phyloP scores from a whole-genome alignment of 352 stramenopile genomes.

The Phytopythium delawarense region DNA sequence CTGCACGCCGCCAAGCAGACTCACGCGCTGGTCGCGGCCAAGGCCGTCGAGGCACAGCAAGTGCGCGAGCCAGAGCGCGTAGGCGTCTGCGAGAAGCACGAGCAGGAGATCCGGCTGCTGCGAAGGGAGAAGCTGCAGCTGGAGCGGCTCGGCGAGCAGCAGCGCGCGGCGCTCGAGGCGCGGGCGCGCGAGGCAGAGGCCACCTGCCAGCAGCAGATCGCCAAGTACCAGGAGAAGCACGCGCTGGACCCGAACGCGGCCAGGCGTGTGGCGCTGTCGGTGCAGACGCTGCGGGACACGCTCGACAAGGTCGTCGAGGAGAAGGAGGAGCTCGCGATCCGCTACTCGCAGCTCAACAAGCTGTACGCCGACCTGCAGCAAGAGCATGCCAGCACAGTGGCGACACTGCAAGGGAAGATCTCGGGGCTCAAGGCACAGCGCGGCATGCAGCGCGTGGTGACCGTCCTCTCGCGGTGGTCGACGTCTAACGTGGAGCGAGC shows the following conservation, averaged over 20 bases:
- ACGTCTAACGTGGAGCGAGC: constrained; percentile 19
- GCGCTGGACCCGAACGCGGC: constrained; percentile 49
- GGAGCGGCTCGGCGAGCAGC: constrained; percentile 30
- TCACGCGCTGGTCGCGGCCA: constrained; percentile 8
- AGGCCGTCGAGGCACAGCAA: constrained; percentile 7
- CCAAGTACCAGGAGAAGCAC: constrained; percentile 50
- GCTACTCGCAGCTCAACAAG: constrained; percentile 33
- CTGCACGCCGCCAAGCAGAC: constrained; percentile 18
- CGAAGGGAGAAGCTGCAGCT: constrained; percentile 41
- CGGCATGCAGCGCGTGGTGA: constrained; percentile 19
- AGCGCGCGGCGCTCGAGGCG: constrained; percentile 30
- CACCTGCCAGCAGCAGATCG: constrained; percentile 30
- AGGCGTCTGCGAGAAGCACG: constrained; percentile 14
- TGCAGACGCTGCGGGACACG: constrained; percentile 49
- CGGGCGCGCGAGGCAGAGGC: constrained; percentile 22
- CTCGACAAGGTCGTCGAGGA: constrained; percentile 53
- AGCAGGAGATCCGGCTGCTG: constrained; percentile 50
- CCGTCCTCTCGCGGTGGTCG: constrained; percentile 27
- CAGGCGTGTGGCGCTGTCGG: constrained; percentile 44
- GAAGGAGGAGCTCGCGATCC: constrained; percentile 58
- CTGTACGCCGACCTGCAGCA: constrained; percentile 29
- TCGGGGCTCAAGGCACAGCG: constrained; percentile 13
- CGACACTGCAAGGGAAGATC: constrained; percentile 19
- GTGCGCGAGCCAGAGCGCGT: constrained; percentile 14
- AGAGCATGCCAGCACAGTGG: constrained; percentile 17